Evolutionary conservation across 139 green algal species (phyloP).

Genomic region (Haematococcus sp.): DNA sequence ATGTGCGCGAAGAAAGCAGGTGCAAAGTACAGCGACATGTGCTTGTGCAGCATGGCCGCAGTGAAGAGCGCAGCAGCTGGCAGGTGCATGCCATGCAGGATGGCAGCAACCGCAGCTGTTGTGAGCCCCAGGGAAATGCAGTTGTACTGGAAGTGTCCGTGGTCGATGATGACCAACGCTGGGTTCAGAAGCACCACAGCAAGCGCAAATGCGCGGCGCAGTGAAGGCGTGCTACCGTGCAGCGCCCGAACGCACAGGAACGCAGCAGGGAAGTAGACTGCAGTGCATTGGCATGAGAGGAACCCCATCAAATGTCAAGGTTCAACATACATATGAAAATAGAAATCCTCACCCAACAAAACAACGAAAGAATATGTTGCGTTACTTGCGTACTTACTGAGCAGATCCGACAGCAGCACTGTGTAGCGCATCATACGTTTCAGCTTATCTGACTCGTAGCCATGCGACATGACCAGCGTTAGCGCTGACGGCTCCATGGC

Average conservation of each 20-base stretch:
- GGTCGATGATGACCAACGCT: slow-evolving; percentile 86
- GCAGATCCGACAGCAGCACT: slow-evolving; percentile 79
- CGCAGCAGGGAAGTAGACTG: slow-evolving; percentile 83
- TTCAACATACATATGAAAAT: background rate
- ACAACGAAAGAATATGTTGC: too few relatives aligned
- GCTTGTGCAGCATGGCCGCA: slow-evolving; percentile 87
- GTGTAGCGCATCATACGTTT: slow-evolving; percentile 85
- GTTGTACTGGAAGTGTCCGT: slow-evolving; percentile 95
- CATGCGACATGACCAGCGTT: slow-evolving; percentile 49
- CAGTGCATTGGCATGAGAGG: slow-evolving; percentile 6
- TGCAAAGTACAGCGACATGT: slow-evolving; percentile 95
- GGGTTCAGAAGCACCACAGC: slow-evolving; percentile 77
- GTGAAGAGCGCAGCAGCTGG: slow-evolving; percentile 74
- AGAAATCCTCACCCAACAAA: too few relatives aligned
- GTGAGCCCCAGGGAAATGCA: slow-evolving; percentile 51
- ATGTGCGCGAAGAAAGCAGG: slow-evolving; percentile 96
- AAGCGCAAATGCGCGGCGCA: slow-evolving; percentile 27
- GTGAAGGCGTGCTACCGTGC: background rate
- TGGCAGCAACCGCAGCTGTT: slow-evolving; percentile 21
- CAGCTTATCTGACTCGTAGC: slow-evolving; percentile 78
- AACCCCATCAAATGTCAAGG: too few relatives aligned
- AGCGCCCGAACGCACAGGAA: slow-evolving; percentile 17
- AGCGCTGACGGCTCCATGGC: slow-evolving; percentile 73
- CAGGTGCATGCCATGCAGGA: slow-evolving; percentile 10
- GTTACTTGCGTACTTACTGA: slow-evolving; percentile 49